phyloP scores from a whole-genome alignment of 2,329 filamentous ascomycete genomes.

The Beauveria brongniartii region DNA sequence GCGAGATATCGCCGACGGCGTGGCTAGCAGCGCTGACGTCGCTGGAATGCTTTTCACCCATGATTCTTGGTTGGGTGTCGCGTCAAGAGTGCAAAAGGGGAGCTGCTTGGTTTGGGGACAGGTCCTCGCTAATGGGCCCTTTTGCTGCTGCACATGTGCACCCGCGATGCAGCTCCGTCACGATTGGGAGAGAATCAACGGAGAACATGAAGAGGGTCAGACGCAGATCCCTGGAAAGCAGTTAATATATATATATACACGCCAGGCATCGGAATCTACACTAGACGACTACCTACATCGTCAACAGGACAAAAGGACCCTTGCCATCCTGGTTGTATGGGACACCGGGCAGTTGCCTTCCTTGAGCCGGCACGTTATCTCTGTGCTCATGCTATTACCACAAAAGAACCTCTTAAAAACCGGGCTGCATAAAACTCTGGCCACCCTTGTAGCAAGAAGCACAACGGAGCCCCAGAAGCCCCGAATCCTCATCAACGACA shows the following conservation, averaged over 20 bases:
- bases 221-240: not conserved
- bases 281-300: too few species aligned
- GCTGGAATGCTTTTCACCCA: conserved; percentile 1
- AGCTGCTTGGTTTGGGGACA: not conserved
- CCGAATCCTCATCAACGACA: not conserved
- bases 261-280: not conserved
- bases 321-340: not conserved
- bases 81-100: not conserved
- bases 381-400: not conserved
- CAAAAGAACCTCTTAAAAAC: not conserved
- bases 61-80: not conserved
- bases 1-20: conserved; percentile 1
- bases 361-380: not conserved
- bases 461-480: not conserved
- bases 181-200: not conserved
- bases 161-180: not conserved
- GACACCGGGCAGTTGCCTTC: not conserved
- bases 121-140: not conserved
- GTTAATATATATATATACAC: not conserved
- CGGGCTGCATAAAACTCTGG: not conserved
- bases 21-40: not conserved
- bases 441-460: not conserved
- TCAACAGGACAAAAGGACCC: not conserved
- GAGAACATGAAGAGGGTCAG: not conserved
- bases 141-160: not conserved